phyloP scores from a whole-genome alignment of 768 basidiomycete species.

The Tremella fuciformis region DNA sequence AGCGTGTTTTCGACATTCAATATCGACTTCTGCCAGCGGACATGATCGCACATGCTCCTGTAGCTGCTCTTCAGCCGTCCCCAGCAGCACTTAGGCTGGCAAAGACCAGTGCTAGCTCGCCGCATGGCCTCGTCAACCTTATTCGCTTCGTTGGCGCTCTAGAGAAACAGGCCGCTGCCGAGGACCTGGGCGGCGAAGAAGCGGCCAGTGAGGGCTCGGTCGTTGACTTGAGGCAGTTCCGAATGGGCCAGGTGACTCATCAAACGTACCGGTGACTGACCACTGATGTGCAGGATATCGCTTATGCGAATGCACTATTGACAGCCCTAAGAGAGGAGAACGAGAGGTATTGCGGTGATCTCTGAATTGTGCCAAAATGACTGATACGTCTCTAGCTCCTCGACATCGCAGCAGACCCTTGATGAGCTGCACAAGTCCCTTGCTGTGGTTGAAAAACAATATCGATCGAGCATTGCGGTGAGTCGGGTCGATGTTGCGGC shows the following conservation, averaged over 20 bases:
- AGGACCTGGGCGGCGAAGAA: not conserved
- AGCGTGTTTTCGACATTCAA: too few relatives aligned
- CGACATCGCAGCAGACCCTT: too few relatives aligned
- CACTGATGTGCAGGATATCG: not conserved
- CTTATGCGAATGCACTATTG: slow-evolving; percentile 30
- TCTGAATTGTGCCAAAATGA: too few relatives aligned
- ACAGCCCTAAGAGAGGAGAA: slow-evolving; percentile 23
- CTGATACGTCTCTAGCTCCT: too few relatives aligned
- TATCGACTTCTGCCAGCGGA: not conserved
- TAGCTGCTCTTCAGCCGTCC: not conserved
- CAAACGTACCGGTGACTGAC: too few relatives aligned
- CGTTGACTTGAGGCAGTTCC: too few relatives aligned
- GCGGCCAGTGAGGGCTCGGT: not conserved
- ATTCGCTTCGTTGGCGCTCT: slow-evolving; percentile 36
- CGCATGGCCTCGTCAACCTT: slow-evolving; percentile 43
- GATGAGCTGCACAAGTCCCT: too few relatives aligned
- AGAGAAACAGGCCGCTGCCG: slow-evolving; percentile 13
- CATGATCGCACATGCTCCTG: slow-evolving; percentile 3
- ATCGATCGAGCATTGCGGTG: too few relatives aligned
- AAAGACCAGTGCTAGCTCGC: slow-evolving; percentile 26
- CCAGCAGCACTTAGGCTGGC: slow-evolving; percentile 19
- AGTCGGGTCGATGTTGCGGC: too few relatives aligned
- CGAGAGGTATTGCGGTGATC: slow-evolving; percentile 19
- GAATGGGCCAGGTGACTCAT: too few relatives aligned
- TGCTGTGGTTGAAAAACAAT: too few relatives aligned